phyloP scores from a whole-genome alignment of 192 early-diverging fungal species.

The Linnemannia exigua region DNA sequence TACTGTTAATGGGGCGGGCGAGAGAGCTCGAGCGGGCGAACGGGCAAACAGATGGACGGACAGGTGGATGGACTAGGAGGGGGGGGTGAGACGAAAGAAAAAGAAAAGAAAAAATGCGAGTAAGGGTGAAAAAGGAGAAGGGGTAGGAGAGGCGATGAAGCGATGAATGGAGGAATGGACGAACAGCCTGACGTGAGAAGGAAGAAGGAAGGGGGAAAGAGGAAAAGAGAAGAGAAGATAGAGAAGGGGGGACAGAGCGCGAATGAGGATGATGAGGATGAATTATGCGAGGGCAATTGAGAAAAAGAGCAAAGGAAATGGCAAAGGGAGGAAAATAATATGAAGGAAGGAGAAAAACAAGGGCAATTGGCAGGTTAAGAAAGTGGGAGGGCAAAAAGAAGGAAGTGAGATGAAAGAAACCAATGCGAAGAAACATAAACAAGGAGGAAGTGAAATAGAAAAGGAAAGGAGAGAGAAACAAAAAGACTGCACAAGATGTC shows the following conservation, averaged over 20 bases:
- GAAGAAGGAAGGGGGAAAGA: too few species aligned
- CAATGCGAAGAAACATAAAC: neutral
- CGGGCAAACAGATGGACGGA: neutral
- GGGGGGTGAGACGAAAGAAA: neutral
- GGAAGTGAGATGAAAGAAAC: neutral
- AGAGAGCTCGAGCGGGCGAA: neutral
- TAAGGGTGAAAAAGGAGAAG: neutral
- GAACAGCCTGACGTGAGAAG: too few species aligned
- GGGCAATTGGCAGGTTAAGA: neutral
- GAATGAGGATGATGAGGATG: too few species aligned
- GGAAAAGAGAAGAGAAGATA: neutral
- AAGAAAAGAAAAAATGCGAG: neutral
- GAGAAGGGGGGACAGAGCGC: neutral
- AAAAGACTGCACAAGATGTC: neutral
- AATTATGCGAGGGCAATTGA: too few species aligned
- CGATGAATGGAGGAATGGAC: neutral
- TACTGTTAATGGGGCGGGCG: neutral
- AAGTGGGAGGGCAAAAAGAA: neutral
- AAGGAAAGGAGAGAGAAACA: neutral
- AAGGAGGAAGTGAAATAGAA: neutral
- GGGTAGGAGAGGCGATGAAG: neutral
- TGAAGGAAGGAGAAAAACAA: too few species aligned
- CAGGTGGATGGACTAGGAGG: neutral
- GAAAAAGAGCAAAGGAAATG: too few species aligned
- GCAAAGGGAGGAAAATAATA: too few species aligned